Base-by-base conservation (phyloP, 2,329 filamentous ascomycete species). In the Aspergillus nomiae region DNA sequence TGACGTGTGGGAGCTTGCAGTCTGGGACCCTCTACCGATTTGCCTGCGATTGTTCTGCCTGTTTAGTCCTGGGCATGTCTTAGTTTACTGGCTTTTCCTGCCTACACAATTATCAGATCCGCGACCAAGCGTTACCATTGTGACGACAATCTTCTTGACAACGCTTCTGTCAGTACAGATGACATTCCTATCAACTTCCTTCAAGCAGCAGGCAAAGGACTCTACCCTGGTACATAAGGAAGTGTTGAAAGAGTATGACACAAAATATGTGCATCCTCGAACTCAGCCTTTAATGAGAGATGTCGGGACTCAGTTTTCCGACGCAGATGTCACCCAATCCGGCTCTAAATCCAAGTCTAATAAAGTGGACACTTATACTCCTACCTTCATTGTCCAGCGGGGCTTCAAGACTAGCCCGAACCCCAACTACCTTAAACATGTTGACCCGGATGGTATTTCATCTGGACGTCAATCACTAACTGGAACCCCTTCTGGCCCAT, bases 201-300 rank as follows among this genome's bases (percentile, higher is more conserved):
- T 94, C 77, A 85, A 87, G 4, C 94, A 94, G 74, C 94, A 98
- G 76, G 87, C 87, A 64, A 96, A 93, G 74, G 95, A 99, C 76
- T 87, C 87, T 2, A 85, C 89, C 2, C 85, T 97, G 54, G 90
- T 99, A 63, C 92, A 96, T 69, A 92, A 90, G 70, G 92, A 98
- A 78, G 94, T 98, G 6, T 85, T 98, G 79, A 90, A 93, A 75
- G 95, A 99, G 79, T 99, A 99, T 74, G 92, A 98, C 74, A 92
- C 88, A 69, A 99, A 99, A 80, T 97, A 90, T 73, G 95, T 99
- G 1, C 92, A 96, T 72, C 95, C 95, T 2, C 86, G 89, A 12
- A 86, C 96, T n/a, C 91, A 96, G 70, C 91, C 90, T 9, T 83
- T 91, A 6, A 91, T 96, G 67, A 83, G 89, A 67, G 87, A 90